These are phyloP conservation scores for Apiotrichum mycotoxinovorans DNA, from an alignment of 1,284 basidiomycete species.

Conservation along the genomic window DNA sequence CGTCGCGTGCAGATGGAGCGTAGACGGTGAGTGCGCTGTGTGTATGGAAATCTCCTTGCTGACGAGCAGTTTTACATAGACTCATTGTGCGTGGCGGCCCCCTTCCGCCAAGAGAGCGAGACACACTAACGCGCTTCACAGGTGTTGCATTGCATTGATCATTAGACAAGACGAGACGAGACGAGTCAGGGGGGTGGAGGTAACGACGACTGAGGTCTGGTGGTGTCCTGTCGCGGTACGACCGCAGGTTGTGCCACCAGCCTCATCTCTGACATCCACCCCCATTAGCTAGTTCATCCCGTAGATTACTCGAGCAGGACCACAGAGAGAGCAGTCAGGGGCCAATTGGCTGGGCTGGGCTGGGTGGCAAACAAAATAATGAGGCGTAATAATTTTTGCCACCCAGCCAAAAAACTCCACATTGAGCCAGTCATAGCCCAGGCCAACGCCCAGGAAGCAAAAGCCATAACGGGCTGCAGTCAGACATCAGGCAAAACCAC, in stretches of 20 bases:
- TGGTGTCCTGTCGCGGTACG: too few relatives aligned
- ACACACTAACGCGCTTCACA: slow-evolving; percentile 10
- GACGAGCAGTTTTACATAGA: slow-evolving; percentile 16
- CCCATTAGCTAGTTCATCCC: background rate
- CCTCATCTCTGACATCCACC: background rate
- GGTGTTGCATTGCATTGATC: slow-evolving; percentile 23
- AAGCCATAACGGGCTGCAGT: too few relatives aligned
- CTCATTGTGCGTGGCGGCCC: slow-evolving; percentile 21
- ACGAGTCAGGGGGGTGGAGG: background rate
- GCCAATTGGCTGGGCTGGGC: background rate
- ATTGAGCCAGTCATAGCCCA: too few relatives aligned
- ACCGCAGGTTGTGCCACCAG: background rate
- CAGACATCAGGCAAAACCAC: too few relatives aligned
- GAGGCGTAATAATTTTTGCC: too few relatives aligned
- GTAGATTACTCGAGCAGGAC: background rate
- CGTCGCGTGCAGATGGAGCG: background rate
- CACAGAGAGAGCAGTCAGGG: background rate
- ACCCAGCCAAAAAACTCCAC: too few relatives aligned
- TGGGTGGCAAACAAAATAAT: background rate
- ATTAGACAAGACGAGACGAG: background rate
- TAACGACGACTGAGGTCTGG: background rate
- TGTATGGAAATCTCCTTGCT: background rate
- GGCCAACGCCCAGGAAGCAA: too few relatives aligned
- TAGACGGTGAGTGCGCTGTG: slow-evolving; percentile 14
- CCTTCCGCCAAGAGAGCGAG: background rate